Conservation (phyloP, 345 rosid genomes). For the Raphanus sativus region DNA sequence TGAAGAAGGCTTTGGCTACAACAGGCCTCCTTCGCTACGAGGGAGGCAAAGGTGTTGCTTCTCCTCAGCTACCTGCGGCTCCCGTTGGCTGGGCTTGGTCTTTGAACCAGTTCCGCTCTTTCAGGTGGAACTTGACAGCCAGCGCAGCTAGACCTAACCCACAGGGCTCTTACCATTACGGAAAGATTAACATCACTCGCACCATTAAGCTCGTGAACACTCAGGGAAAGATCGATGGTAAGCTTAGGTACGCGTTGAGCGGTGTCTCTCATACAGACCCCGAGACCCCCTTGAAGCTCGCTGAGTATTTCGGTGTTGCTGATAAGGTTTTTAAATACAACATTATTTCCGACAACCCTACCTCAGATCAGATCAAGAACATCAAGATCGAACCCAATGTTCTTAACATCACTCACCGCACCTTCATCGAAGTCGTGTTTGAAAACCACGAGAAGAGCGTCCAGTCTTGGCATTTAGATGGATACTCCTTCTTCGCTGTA, state of each 20-base stretch:
- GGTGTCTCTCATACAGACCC: conserved; percentile 61
- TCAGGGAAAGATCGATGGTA: conserved; percentile 41
- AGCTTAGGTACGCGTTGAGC: conserved; percentile 56
- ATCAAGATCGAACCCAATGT: neutral
- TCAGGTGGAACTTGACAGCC: conserved; percentile 35
- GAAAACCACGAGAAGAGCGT: neutral
- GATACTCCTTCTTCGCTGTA: conserved; percentile 76
- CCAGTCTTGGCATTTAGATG: conserved; percentile 42
- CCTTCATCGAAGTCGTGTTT: neutral
- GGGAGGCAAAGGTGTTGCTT: conserved; percentile 45
- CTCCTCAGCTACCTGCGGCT: conserved; percentile 47
- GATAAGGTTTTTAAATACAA: conserved; percentile 61
- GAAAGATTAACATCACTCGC: conserved; percentile 58
- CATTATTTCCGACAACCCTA: conserved; percentile 44
- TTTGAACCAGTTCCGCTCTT: conserved; percentile 64
- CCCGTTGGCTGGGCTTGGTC: conserved; percentile 77
- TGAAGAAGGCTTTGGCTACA: conserved; percentile 30
- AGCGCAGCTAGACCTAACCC: conserved; percentile 83
- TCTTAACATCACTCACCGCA: conserved; percentile 1
- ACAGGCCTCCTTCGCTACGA: conserved; percentile 49
- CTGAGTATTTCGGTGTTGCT: conserved; percentile 16
- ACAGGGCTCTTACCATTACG: conserved; percentile 77
- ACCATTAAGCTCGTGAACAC: conserved; percentile 59
- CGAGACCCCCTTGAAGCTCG: conserved; percentile 51
- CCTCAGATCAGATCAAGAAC: conserved; percentile 11